phyloP scores from a whole-genome alignment of 1,139 yeast species.

The Geotrichum bryndzae region DNA sequence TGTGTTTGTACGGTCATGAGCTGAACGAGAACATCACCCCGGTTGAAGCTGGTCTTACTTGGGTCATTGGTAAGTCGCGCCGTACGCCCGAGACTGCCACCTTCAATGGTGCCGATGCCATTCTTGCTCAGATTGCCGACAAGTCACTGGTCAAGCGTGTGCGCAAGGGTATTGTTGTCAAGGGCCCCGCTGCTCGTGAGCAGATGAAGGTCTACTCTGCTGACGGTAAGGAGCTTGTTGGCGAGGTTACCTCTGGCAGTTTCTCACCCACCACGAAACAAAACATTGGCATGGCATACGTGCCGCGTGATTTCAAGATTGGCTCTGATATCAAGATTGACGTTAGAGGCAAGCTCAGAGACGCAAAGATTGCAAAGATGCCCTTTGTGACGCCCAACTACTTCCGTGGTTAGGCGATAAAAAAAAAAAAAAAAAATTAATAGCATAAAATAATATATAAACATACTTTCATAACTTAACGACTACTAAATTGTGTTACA shows the following conservation, averaged over 20 bases:
- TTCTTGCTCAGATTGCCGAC: conserved; percentile 63
- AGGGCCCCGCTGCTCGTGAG: conserved; percentile 91
- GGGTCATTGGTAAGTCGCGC: conserved; percentile 84
- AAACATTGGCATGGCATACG: conserved; percentile 88
- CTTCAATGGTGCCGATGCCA: conserved; percentile 76
- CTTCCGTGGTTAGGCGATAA: conserved; percentile 37
- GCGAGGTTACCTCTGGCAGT: conserved; percentile 82
- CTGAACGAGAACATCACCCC: conserved; percentile 78
- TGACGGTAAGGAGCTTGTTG: conserved; percentile 53
- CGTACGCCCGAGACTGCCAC: conserved; percentile 43
- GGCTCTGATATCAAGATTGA: conserved; percentile 73
- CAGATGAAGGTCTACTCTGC: conserved; percentile 59
- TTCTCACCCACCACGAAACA: conserved; percentile 75
- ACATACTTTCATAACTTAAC: neutral
- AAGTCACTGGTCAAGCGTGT: conserved; percentile 53
- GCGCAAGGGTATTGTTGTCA: conserved; percentile 69
- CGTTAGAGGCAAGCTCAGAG: conserved; percentile 77
- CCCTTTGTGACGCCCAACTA: conserved; percentile 78
- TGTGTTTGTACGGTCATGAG: conserved; percentile 96
- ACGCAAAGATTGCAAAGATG: conserved; percentile 67
- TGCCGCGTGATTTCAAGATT: conserved; percentile 63
- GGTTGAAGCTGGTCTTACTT: conserved; percentile 76
- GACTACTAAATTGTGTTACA: neutral
- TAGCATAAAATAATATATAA: neutral
- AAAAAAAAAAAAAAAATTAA: neutral